phyloP scores from a whole-genome alignment of 371 early-diverging fungal species.

The Umbelopsis sp. region DNA sequence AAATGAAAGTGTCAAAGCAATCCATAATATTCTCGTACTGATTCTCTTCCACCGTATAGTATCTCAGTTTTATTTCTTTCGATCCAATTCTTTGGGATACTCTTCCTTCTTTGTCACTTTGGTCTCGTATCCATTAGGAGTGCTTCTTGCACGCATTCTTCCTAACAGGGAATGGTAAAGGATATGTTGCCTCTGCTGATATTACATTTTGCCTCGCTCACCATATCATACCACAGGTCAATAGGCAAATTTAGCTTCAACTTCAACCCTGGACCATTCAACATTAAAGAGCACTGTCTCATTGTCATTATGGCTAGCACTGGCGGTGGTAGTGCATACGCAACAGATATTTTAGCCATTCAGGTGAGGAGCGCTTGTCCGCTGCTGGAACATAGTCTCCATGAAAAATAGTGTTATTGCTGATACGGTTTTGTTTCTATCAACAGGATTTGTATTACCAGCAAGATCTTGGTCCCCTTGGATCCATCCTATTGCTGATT shows the following conservation, averaged over 20 bases:
- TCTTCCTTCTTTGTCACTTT: constrained; percentile 42
- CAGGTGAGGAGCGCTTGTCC: not conserved
- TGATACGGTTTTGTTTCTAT: constrained; percentile 49
- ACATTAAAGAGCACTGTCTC: constrained; percentile 47
- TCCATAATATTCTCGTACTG: not conserved
- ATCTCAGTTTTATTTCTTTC: constrained; percentile 41
- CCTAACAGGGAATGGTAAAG: constrained; percentile 24
- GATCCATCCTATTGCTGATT: constrained; percentile 54
- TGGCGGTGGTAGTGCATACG: constrained; percentile 24
- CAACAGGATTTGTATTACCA: constrained; percentile 58
- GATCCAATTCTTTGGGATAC: constrained; percentile 28
- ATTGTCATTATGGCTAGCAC: constrained; percentile 45
- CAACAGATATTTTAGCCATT: constrained; percentile 15
- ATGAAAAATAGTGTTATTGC: constrained; percentile 41
- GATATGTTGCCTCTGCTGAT: not conserved
- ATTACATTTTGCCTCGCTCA: not conserved
- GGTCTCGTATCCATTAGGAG: constrained; percentile 35
- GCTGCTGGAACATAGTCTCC: constrained; percentile 23
- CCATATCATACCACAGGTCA: not conserved
- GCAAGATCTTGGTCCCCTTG: constrained; percentile 45
- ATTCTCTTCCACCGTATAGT: not conserved
- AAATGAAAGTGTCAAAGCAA: not conserved
- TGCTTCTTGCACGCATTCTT: constrained; percentile 31
- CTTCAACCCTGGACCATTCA: constrained; percentile 53
- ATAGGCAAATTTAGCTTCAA: constrained; percentile 26